phyloP scores from a whole-genome alignment of 2,329 filamentous ascomycete genomes.

The Immersiporthe knoxdaviesiana region DNA sequence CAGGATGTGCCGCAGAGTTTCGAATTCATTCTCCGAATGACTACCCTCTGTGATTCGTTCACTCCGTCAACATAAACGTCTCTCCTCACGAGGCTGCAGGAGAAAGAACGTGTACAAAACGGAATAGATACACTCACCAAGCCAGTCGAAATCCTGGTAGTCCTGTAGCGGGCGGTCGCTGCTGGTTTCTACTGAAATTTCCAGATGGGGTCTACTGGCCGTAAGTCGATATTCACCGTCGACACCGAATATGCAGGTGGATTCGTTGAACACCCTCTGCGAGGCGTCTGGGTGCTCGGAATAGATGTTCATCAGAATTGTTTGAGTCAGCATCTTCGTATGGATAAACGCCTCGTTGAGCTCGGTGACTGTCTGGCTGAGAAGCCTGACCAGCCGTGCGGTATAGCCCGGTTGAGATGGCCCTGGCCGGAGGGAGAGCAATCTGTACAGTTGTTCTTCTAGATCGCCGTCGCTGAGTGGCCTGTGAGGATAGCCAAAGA shows the following conservation, averaged over 20 bases:
- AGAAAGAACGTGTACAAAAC: too few species aligned
- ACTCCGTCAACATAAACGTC: background rate
- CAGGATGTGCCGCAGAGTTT: background rate
- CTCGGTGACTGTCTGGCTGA: background rate
- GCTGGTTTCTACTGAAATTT: background rate
- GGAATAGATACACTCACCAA: background rate
- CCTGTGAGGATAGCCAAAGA: slow-evolving; percentile 14
- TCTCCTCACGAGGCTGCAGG: too few species aligned
- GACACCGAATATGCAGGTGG: background rate
- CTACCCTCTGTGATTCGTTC: background rate
- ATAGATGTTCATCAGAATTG: background rate
- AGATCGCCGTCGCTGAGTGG: background rate
- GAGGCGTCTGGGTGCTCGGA: background rate
- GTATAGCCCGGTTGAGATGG: background rate
- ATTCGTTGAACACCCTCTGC: background rate
- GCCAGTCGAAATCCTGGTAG: slow-evolving; percentile 2
- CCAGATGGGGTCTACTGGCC: background rate
- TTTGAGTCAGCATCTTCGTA: slow-evolving; percentile 1
- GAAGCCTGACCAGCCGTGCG: background rate
- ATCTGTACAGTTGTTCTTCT: background rate
- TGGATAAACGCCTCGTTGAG: slow-evolving; percentile 5
- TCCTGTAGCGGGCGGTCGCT: background rate
- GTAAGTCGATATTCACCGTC: background rate
- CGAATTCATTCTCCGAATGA: background rate
- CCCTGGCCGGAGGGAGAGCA: background rate